phyloP scores from a whole-genome alignment of 805 yeast species.

The Saccharomycopsis capsularis region DNA sequence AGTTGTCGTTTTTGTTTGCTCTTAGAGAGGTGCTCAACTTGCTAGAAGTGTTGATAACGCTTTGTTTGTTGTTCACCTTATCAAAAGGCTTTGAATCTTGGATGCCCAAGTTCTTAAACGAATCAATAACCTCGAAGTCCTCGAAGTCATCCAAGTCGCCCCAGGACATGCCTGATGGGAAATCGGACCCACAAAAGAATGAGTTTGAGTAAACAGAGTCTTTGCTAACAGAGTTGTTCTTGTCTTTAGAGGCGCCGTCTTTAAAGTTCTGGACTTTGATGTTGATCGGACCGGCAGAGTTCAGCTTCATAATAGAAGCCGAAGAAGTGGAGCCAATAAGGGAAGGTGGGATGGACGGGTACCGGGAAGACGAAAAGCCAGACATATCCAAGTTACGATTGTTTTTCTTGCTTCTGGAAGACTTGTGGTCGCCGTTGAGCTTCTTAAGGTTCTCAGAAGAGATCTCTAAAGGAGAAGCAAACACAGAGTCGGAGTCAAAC shows the following conservation, averaged over 20 bases:
- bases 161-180: conserved; percentile 7
- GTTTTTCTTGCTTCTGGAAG: background rate
- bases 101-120: conserved; percentile 5
- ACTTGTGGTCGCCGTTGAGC: background rate
- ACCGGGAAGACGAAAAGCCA: background rate
- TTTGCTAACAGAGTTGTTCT: background rate
- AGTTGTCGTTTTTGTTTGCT: background rate
- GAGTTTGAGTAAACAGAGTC: conserved; percentile 5
- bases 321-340: conserved; percentile 7
- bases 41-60: background rate
- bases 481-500: background rate
- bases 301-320: conserved; percentile 4
- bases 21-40: background rate
- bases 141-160: conserved; percentile 11
- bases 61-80: background rate
- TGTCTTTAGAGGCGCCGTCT: background rate
- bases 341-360: conserved; percentile 7
- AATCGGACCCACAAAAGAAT: conserved; percentile 1
- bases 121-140: conserved; percentile 11
- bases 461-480: conserved; percentile 5
- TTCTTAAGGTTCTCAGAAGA: conserved; percentile 8
- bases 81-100: background rate
- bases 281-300: background rate
- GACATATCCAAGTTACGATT: background rate
- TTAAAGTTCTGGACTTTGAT: background rate